Evolutionary conservation across 139 green algal species (phyloP).

Genomic region (Chlorella sorokiniana): DNA sequence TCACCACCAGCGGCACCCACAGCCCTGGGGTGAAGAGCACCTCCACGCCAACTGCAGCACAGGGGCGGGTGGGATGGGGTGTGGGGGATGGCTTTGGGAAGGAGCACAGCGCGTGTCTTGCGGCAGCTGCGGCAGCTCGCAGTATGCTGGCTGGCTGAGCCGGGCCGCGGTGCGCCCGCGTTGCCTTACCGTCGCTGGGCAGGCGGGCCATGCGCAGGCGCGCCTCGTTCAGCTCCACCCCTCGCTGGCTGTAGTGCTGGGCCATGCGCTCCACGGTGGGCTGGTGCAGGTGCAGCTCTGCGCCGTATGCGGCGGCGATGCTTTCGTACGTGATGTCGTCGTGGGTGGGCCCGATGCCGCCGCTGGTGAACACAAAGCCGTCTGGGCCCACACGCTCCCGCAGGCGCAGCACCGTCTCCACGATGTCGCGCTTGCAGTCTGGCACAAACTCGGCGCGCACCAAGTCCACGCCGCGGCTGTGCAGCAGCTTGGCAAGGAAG

Average conservation of each 20-base stretch:
- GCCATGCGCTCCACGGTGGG: slow-evolving; percentile 71
- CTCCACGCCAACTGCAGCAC: slow-evolving; percentile 17
- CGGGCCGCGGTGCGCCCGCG: too few relatives aligned
- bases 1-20: slow-evolving; percentile 78
- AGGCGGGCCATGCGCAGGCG: slow-evolving; percentile 77
- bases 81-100: not conserved
- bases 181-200: slow-evolving; percentile 28
- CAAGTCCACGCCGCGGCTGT: slow-evolving; percentile 73
- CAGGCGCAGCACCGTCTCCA: slow-evolving; percentile 51
- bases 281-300: slow-evolving; percentile 56
- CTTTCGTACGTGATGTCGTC: slow-evolving; percentile 89
- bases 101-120: not conserved
- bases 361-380: slow-evolving; percentile 78
- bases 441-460: slow-evolving; percentile 67
- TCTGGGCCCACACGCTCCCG: slow-evolving; percentile 55
- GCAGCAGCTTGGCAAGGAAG: slow-evolving; percentile 79
- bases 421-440: slow-evolving; percentile 71
- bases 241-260: slow-evolving; percentile 60
- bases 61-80: not conserved
- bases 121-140: too few relatives aligned
- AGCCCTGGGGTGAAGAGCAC: slow-evolving; percentile 51
- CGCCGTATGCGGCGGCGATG: slow-evolving; percentile 4
- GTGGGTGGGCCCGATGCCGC: slow-evolving; percentile 88
- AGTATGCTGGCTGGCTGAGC: too few relatives aligned
- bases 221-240: slow-evolving; percentile 80